phyloP scores from a whole-genome alignment of 208 protist genomes.

The Leishmania major region DNA sequence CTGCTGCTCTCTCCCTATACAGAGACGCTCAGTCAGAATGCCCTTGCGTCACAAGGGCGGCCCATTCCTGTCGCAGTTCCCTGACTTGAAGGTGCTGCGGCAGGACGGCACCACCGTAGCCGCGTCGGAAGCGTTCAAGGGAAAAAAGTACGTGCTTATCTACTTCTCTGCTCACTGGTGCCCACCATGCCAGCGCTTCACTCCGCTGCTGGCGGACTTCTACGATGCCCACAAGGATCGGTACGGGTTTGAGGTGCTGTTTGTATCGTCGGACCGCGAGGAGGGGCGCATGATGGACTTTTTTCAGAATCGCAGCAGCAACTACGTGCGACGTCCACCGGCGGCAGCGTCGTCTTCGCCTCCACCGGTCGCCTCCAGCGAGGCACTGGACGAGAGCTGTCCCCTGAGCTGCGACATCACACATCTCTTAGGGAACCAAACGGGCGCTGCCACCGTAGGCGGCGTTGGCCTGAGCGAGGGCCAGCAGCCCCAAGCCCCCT shows the following conservation, averaged over 20 bases:
- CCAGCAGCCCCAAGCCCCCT: background rate
- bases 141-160: conserved; percentile 57
- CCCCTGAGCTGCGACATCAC: conserved; percentile 1
- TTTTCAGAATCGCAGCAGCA: conserved; percentile 50
- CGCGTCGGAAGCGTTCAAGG: conserved; percentile 34
- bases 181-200: conserved; percentile 81
- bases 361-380: background rate
- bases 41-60: conserved; percentile 13
- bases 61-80: conserved; percentile 31
- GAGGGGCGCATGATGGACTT: conserved; percentile 69
- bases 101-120: conserved; percentile 40
- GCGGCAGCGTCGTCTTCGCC: background rate
- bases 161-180: conserved; percentile 90
- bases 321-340: conserved; percentile 33
- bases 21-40: background rate
- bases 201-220: conserved; percentile 66
- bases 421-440: background rate
- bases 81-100: conserved; percentile 34
- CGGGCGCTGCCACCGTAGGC: background rate
- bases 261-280: conserved; percentile 62
- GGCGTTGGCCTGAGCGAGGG: background rate
- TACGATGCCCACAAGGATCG: conserved; percentile 45
- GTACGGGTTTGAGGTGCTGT: conserved; percentile 69
- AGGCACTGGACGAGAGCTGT: conserved; percentile 1
- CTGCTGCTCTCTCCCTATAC: background rate